Base-by-base conservation (phyloP, 805 yeast genomes). In the Tanozyma kutaoensis region DNA sequence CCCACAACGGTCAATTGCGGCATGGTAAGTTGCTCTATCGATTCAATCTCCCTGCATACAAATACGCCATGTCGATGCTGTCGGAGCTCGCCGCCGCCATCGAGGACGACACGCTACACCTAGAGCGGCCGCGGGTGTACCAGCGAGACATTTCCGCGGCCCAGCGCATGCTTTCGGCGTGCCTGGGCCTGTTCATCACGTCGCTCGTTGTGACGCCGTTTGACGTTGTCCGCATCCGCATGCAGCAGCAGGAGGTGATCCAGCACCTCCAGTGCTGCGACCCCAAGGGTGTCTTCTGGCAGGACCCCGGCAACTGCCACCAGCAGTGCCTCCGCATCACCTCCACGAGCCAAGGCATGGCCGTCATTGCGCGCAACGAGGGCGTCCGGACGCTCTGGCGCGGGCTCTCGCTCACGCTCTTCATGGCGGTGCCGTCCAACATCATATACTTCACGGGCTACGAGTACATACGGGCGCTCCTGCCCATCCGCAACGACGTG, bases 391-490 rank as follows among this genome's bases (percentile, higher is more conserved):
- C 95, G 0, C 57, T 91, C 12, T 91, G 95, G 88, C 60, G 97
- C 28, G 98, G 98, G 0, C 62, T 91, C 7, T 69, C 88, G 0
- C 48, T 88, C 17, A 82, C 93, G 1, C 53, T 91, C 12, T 31
- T 78, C 10, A 91, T 91, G 93, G 82, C 95, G 0, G 65, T 86
- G 1, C 98, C 98, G 1, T 69, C 95, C 1, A 91, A 88, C 40
- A 79, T 91, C 33, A 86, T 91, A 5, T 91, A 91, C 49, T 91
- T 84, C 55, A 79, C 93, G 2, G 95, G 96, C 0, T 91, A 91
- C 48, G 98, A 91, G 40, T 69, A 76, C 33, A 56, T 88, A 25
- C 57, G 94, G 38, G 95, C 82, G 41, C 52, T 61, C n/a, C 74
- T 88, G 0, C 62, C 62, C 4, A 37, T 58, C 12, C 28, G 31